A percentile compares a stretch with the other conserved stretches of the same genome.
Conservation (phyloP, 768 basidiomycete species). For the Pleurotus platypus region DNA sequence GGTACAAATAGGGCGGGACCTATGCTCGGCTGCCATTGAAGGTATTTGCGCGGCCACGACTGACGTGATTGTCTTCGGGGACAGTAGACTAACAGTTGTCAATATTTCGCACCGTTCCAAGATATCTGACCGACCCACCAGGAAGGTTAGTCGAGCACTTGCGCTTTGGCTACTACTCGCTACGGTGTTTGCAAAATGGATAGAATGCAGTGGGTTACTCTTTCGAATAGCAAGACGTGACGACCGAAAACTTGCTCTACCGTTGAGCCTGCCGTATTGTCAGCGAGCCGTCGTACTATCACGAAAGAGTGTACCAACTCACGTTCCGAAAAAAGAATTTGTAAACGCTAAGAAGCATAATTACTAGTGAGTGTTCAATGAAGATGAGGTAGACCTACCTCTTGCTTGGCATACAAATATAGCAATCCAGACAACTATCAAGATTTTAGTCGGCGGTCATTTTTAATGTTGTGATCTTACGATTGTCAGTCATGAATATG, state of each 20-base stretch:
- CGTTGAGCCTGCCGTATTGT: neutral
- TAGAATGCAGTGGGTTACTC: neutral
- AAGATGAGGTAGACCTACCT: neutral
- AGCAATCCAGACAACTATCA: neutral
- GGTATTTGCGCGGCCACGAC: neutral
- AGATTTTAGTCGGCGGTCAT: neutral
- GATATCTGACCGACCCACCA: neutral
- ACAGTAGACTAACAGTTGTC: no score
- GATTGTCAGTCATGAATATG: neutral
- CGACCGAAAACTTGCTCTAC: neutral
- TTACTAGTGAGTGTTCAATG: neutral
- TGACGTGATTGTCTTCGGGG: neutral
- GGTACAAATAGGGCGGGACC: neutral
- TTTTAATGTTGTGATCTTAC: neutral
- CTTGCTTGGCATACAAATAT: slow-evolving; percentile 1
- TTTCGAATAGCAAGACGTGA: neutral
- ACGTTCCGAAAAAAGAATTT: slow-evolving; percentile 5
- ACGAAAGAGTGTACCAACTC: neutral
- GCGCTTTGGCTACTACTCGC: neutral
- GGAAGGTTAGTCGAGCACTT: neutral
- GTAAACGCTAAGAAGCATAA: neutral
- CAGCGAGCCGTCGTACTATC: neutral
- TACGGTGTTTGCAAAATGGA: neutral
- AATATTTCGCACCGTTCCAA: no score
- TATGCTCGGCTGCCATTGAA: neutral